A percentile compares a stretch with the other conserved stretches of the same genome.
phyloP scores from a whole-genome alignment of 805 yeast species.

The Yarrowia yakushimensis region DNA sequence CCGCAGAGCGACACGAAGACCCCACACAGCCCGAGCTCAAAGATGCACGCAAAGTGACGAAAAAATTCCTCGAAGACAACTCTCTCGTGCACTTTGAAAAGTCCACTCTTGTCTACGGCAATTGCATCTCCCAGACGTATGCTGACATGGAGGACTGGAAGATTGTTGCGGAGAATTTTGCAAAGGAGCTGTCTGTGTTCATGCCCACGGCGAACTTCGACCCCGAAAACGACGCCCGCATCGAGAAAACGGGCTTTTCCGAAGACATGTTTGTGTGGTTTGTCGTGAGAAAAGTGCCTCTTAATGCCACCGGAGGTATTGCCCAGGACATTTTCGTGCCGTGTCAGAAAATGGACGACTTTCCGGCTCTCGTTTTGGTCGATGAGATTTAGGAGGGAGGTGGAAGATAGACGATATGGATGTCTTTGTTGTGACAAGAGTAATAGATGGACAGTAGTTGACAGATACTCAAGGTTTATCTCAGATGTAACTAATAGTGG shows the following conservation, averaged over 20 bases:
- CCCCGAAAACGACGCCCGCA: neutral
- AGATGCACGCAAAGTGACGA: slow-evolving; percentile 12
- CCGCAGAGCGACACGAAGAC: slow-evolving; percentile 11
- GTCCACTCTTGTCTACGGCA: slow-evolving; percentile 5
- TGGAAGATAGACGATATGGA: too few species aligned
- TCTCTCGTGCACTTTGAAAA: neutral
- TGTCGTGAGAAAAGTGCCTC: neutral
- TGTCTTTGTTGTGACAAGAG: too few species aligned
- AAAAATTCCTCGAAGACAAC: slow-evolving; percentile 8
- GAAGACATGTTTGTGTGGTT: slow-evolving; percentile 24
- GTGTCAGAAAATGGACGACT: slow-evolving; percentile 10
- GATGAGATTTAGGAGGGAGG: neutral
- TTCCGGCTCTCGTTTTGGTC: slow-evolving; percentile 6
- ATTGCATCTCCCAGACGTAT: slow-evolving; percentile 9
- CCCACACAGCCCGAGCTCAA: slow-evolving; percentile 18
- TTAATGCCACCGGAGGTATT: slow-evolving; percentile 11
- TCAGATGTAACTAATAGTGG: too few species aligned
- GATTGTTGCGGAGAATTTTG: neutral
- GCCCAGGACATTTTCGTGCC: slow-evolving; percentile 22
- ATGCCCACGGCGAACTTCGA: slow-evolving; percentile 20
- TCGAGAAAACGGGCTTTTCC: neutral
- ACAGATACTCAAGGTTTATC: too few species aligned
- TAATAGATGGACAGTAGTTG: too few species aligned
- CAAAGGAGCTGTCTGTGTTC: slow-evolving; percentile 18
- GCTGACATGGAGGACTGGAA: slow-evolving; percentile 10